phyloP scores from a whole-genome alignment of 2,329 filamentous ascomycete species.

The Parastagonospora nodorum region DNA sequence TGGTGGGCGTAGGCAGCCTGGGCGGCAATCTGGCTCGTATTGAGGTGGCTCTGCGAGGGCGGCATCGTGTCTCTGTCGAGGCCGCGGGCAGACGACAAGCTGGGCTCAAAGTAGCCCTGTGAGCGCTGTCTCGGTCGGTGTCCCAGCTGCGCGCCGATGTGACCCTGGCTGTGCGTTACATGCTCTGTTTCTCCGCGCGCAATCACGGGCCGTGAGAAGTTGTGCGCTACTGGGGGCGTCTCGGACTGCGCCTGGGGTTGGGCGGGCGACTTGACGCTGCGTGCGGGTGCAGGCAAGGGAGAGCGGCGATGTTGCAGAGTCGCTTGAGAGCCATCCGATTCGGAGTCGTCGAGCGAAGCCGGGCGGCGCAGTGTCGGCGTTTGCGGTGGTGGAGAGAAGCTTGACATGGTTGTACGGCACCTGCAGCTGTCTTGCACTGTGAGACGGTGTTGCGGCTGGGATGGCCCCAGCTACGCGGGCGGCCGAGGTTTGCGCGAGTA shows the following conservation, averaged over 20 bases:
- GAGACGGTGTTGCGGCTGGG: slow-evolving; percentile 3
- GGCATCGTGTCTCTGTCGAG: slow-evolving; percentile 49
- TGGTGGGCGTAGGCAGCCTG: slow-evolving; percentile 76
- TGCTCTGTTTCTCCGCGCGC: slow-evolving; percentile 35
- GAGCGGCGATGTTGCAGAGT: slow-evolving; percentile 46
- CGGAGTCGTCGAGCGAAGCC: slow-evolving; percentile 36
- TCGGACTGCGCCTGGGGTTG: slow-evolving; percentile 29
- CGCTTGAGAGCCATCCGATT: slow-evolving; percentile 48
- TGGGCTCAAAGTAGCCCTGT: slow-evolving; percentile 77
- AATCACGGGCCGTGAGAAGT: slow-evolving; percentile 45
- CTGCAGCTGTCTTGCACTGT: slow-evolving; percentile 7
- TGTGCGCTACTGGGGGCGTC: slow-evolving; percentile 27
- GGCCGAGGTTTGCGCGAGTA: neutral
- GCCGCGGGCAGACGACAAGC: slow-evolving; percentile 64
- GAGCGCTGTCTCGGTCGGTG: slow-evolving; percentile 71
- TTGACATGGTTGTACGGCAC: slow-evolving; percentile 30
- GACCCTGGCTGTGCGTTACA: slow-evolving; percentile 32
- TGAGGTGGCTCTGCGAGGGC: slow-evolving; percentile 44
- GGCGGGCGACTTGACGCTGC: neutral
- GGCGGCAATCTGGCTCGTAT: slow-evolving; percentile 78
- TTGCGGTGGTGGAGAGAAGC: slow-evolving; percentile 39
- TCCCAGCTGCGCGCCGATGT: slow-evolving; percentile 46
- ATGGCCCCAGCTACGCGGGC: neutral
- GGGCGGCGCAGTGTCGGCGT: slow-evolving; percentile 38
- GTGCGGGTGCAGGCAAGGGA: slow-evolving; percentile 42